Evolutionary conservation across 371 early-diverging fungal species (phyloP).

Genomic region (Mucor plumbeus): DNA sequence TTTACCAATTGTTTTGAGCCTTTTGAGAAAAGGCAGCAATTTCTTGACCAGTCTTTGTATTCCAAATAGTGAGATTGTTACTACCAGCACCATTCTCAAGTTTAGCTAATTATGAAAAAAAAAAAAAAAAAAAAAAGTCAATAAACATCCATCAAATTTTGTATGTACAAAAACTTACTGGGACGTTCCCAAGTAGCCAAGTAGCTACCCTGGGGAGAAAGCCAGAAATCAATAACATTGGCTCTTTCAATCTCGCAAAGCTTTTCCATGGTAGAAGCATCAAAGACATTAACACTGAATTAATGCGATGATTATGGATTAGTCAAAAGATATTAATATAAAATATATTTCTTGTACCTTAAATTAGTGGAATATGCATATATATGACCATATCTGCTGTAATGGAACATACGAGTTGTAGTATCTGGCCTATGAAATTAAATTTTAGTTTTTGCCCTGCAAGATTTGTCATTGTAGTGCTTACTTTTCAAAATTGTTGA

Average conservation of each 20-base stretch:
- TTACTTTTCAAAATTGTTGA: conserved; percentile 60
- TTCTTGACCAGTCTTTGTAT: conserved; percentile 72
- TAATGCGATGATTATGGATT: background rate
- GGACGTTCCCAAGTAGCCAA: conserved; percentile 89
- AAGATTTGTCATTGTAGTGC: background rate
- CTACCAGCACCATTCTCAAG: conserved; percentile 68
- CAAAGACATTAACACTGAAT: conserved; percentile 73
- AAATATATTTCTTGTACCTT: conserved; percentile 43
- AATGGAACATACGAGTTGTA: conserved; percentile 72
- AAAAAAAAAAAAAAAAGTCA: background rate
- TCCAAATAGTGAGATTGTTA: conserved; percentile 83
- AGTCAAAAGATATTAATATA: too few species aligned
- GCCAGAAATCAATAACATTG: conserved; percentile 83
- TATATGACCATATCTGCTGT: conserved; percentile 82
- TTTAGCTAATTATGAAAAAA: conserved; percentile 56
- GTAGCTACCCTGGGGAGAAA: conserved; percentile 91
- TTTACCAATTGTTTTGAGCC: conserved; percentile 71
- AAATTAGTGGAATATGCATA: conserved; percentile 80
- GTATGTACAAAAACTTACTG: conserved; percentile 52
- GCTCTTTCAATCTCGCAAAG: conserved; percentile 69
- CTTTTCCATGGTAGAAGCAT: conserved; percentile 65
- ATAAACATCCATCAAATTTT: background rate
- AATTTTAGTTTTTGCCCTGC: background rate
- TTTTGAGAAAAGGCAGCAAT: conserved; percentile 83
- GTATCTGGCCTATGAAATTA: conserved; percentile 57